A percentile compares a stretch with the other conserved stretches of the same genome.
These are phyloP conservation scores for Blastocladiella emersonii DNA, from an alignment of 371 early-diverging fungal genomes.

Conservation along the genomic window DNA sequence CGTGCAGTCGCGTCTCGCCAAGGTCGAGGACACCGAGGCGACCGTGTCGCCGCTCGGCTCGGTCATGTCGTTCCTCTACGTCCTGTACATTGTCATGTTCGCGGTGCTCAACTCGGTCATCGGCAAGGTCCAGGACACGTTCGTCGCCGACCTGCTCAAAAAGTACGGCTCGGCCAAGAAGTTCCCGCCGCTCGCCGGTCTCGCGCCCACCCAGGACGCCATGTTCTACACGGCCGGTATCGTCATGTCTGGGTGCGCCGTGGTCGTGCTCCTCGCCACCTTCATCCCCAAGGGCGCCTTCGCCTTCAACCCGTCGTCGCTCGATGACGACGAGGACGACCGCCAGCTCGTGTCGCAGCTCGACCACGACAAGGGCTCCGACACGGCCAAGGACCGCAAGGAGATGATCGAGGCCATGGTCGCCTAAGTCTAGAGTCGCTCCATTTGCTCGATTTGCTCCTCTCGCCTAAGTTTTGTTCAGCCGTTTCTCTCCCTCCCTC, in stretches of 20 bases:
- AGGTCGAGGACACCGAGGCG: constrained; percentile 18
- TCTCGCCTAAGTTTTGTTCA: too few species aligned
- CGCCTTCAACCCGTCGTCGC: constrained; percentile 26
- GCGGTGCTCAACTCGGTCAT: constrained; percentile 20
- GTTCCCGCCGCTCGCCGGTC: constrained; percentile 16
- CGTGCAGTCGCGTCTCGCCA: constrained; percentile 25
- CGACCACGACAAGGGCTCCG: too few species aligned
- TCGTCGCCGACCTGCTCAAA: constrained; percentile 4
- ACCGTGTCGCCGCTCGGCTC: too few species aligned
- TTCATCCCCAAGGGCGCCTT: constrained; percentile 30
- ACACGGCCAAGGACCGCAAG: too few species aligned
- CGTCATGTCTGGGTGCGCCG: constrained; percentile 21
- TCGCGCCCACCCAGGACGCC: background rate
- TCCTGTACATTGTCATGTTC: constrained; percentile 25
- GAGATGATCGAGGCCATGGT: too few species aligned
- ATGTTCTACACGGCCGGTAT: constrained; percentile 13
- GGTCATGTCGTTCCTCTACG: too few species aligned
- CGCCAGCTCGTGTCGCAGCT: constrained; percentile 12
- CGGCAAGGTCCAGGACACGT: constrained; percentile 16
- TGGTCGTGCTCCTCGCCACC: constrained; percentile 22
- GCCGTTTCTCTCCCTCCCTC: too few species aligned
- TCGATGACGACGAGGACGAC: constrained; percentile 12
- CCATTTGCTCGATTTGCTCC: too few species aligned
- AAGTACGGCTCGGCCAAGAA: constrained; percentile 10
- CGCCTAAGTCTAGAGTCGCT: too few species aligned